Base-by-base conservation (phyloP, 192 early-diverging fungal genomes). In the Pecoramyces ruminantium region DNA sequence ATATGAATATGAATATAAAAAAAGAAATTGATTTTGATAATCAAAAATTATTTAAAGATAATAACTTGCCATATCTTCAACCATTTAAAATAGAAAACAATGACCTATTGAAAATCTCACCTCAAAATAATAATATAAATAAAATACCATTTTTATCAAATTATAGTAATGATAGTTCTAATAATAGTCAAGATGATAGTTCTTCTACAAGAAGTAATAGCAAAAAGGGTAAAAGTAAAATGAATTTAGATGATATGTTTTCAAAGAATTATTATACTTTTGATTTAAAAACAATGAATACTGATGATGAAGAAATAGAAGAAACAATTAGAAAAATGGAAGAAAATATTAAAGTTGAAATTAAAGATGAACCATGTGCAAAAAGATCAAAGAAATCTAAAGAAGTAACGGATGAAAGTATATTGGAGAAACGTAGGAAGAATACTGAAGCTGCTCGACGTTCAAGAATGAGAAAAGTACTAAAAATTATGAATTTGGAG, bases 361-460 rank as follows among this genome's bases (percentile, higher is more conserved):
- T 25, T 4, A 25, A 67, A 11, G 51, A 67, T 67, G 51, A 67
- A 67, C 21, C 25, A n/a, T 25, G 4, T n/a, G 17, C 51, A 8
- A 67, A 67, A n/a, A 67, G 18, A 67, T 9, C 25, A 0, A 67
- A 67, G n/a, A 25, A 67, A n/a, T 67, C 51, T n/a, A 67, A 11
- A 21, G 51, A 25, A 67, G 51, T 21, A 5, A 17, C 17, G 16
- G 42, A 51, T 2, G 16, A 17, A 4, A 21, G 3, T 11, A 21
- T 67, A 25, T 21, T 67, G 8, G 67, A 89, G 29, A 92, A 92
- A 82, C 87, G 91, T 30, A 87, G 87, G 89, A 89, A 94, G 89
- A 95, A 98, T 87, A 98, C 97, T 0, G 96, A 97, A 83, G 95
- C 96, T 16, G 97, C 97, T 1, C 94, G 97, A 78, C 91, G 97